A percentile compares a stretch with the other conserved stretches of the same genome.
These are phyloP conservation scores for Blechomonas ayalai DNA, from an alignment of 208 protist species.

Conservation along the genomic window DNA sequence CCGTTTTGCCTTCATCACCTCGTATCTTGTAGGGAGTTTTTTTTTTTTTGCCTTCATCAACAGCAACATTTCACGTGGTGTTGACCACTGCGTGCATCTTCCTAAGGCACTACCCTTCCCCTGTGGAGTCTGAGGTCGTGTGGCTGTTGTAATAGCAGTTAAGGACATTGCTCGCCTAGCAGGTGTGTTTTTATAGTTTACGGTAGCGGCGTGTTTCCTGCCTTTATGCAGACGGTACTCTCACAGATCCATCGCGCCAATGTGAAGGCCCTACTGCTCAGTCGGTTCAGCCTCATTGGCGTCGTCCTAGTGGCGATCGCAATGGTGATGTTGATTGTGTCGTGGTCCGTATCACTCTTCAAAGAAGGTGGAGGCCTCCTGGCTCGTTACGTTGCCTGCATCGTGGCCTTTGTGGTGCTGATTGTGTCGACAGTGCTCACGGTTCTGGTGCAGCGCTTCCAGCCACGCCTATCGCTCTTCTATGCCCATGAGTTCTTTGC, in stretches of 20 bases:
- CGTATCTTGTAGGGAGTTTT: no score
- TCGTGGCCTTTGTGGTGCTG: conserved; percentile 56
- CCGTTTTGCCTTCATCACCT: no score
- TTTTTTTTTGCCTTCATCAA: conserved; percentile 5
- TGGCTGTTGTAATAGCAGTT: not conserved
- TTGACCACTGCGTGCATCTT: not conserved
- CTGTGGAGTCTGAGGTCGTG: not conserved
- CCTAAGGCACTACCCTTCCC: not conserved
- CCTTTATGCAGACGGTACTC: conserved; percentile 51
- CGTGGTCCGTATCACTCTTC: conserved; percentile 40
- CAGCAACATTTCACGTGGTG: not conserved
- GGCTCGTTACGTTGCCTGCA: conserved; percentile 43
- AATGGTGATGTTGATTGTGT: conserved; percentile 64
- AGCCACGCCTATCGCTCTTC: conserved; percentile 53
- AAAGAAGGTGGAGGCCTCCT: conserved; percentile 42
- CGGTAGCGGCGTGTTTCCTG: not conserved
- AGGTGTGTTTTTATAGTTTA: not conserved
- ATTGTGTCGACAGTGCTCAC: conserved; percentile 40
- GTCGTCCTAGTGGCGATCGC: conserved; percentile 37
- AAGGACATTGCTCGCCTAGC: not conserved
- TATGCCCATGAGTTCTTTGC: conserved; percentile 64
- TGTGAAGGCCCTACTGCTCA: conserved; percentile 66
- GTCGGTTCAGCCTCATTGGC: conserved; percentile 52
- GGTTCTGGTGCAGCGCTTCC: conserved; percentile 44
- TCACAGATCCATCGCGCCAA: conserved; percentile 63